Percentiles rank a stretch among this genome's conserved stretches.
Conservation (phyloP, 495 filamentous ascomycete genomes). For the Cercophora samala region DNA sequence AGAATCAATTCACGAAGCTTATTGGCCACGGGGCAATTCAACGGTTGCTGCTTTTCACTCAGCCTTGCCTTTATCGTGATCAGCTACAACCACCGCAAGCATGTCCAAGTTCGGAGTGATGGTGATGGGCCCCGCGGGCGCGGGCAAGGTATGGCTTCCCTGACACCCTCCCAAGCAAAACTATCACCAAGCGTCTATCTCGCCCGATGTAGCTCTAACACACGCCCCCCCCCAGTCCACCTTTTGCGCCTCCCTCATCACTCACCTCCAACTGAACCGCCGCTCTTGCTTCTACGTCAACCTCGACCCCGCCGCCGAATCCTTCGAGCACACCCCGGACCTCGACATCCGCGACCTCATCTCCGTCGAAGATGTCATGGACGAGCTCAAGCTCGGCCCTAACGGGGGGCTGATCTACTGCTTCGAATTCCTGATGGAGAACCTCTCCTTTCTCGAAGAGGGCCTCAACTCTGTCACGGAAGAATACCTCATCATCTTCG, state of each 20-base stretch:
- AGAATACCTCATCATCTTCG: slow-evolving; percentile 93
- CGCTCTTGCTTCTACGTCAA: slow-evolving; percentile 94
- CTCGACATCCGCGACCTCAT: slow-evolving; percentile 97
- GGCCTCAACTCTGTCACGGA: slow-evolving; percentile 82
- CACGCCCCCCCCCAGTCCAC: slow-evolving; percentile 65
- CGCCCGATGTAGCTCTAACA: slow-evolving; percentile 1
- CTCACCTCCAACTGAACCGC: slow-evolving; percentile 82
- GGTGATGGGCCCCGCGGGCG: slow-evolving; percentile 89
- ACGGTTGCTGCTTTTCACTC: neutral
- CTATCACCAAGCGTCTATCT: neutral
- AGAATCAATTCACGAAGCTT: neutral
- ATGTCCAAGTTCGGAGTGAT: slow-evolving; percentile 97
- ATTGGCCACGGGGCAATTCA: neutral
- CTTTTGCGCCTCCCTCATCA: slow-evolving; percentile 89
- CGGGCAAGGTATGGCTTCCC: slow-evolving; percentile 63
- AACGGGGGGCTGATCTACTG: slow-evolving; percentile 98
- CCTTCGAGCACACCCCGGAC: slow-evolving; percentile 86
- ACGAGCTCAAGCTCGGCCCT: slow-evolving; percentile 87
- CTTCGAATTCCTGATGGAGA: slow-evolving; percentile 93
- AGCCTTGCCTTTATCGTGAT: neutral
- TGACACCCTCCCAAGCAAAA: neutral
- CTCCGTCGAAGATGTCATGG: slow-evolving; percentile 96
- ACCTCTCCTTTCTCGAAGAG: slow-evolving; percentile 91
- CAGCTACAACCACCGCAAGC: slow-evolving; percentile 2
- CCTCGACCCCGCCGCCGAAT: slow-evolving; percentile 92